Percentiles rank a stretch among this genome's conserved stretches.
These are phyloP conservation scores for rapeseed (Brassica napus) DNA, from an alignment of 345 rosid species.

Conservation along the genomic window Da-Ae NC_063450.1:31844501-31845000, in stretches of 20 bases:
- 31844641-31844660: background rate
- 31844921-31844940: constrained; percentile 65
- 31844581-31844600: too few species aligned
- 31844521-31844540: too few species aligned
- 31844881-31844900: constrained; percentile 53
- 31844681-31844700: constrained; percentile 28
- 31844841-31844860: constrained; percentile 66
- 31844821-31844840: constrained; percentile 57
- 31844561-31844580: too few species aligned
- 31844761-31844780: constrained; percentile 71
- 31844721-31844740: constrained; percentile 59
- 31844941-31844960: constrained; percentile 55
- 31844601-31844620: constrained; percentile 16
- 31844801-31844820: constrained; percentile 58
- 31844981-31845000: constrained; percentile 40
- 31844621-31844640: background rate
- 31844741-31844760: constrained; percentile 68
- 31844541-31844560: too few species aligned
- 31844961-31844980: constrained; percentile 38
- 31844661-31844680: constrained; percentile 24
- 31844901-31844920: constrained; percentile 58
- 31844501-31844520: too few species aligned
- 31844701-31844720: constrained; percentile 31
- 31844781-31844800: constrained; percentile 81
- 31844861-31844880: constrained; percentile 56